Evolutionary conservation across 176 grass and related monocot genomes (phyloP), one percentile per base, ranked within the genome.

Genomic region (Rhynchospora breviuscula): DNA sequence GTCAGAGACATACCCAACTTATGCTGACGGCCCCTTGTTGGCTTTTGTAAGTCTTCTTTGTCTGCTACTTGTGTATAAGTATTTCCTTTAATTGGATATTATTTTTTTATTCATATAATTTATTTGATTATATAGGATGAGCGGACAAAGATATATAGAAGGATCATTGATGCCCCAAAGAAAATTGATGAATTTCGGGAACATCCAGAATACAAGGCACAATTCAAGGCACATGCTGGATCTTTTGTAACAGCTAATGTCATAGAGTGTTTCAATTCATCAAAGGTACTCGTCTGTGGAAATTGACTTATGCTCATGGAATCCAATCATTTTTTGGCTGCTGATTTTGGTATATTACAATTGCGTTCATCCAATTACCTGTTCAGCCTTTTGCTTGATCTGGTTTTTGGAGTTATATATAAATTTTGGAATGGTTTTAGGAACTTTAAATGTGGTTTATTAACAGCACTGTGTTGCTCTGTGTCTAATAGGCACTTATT

Each of bases 61-160:
- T 85, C 79, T 18, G 62, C 65, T 75, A 48, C 45, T 85, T 51
- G 35, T 63, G 53, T 86, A 70, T 33, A 5, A 22, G 76, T 76
- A 18, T 45, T 43, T 33, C 79, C 11, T 84, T 86, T 84, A 81
- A 46, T 33, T 68, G 77, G 6, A 63, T 81, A 47, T 77, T 8
- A 78, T 64, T 78, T 67, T 74, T 56, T n/a, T n/a, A n/a, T n/a
- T n/a, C n/a, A n/a, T n/a, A 84, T 59, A 11, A 82, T 61, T 60
- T 86, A 80, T 33, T 49, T 84, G 59, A 84, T 72, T 80, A 67
- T 63, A 40, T 52, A 94, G 95, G 95, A 98, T 86, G 89, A 92
- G 73, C 84, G 91, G 53, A 98, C 95, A 63, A 98, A 87, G 81
- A 81, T 86, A 68, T 98, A 98, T 58, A 98, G 81, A 90, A 93